Evolutionary conservation across 495 filamentous ascomycete species (phyloP), one percentile per base, ranked within the genome.

Genomic region (Clohesyomyces aquaticus): DNA sequence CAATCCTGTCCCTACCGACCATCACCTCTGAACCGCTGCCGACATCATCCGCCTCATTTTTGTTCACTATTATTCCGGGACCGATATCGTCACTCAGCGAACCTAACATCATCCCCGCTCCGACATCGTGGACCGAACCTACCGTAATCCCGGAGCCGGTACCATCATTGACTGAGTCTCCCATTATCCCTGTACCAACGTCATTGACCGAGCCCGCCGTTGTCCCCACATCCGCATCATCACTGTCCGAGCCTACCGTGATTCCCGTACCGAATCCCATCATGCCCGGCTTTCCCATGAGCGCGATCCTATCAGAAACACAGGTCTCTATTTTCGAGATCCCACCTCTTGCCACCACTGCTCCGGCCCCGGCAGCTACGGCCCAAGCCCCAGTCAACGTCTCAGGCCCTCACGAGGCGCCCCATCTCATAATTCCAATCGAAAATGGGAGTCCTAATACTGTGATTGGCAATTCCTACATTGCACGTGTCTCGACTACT

Each of bases 351-450:
- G 3, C 14, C 19, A 22, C 55, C 26, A 23, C 55, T 19, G 19
- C 41, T n/a, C n/a, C n/a, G n/a, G n/a, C n/a, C n/a, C n/a, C n/a
- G n/a, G n/a, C n/a, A n/a, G n/a, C n/a, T n/a, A n/a, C n/a, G n/a
- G n/a, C n/a, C n/a, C n/a, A n/a, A 35, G 12, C 27, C 16, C 57
- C 63, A 22, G 16, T 22, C 23, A 21, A 29, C 58, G 46, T 59
- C 16, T 42, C 52, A 12, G 28, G 42, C 18, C 43, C 45, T 8
- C 52, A 41, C 32, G 8, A 58, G 29, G 18, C 21, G 2, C 68
- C 68, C 23, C 63, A 70, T 52, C 64, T 76, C 3, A 72, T 76
- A 60, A 51, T 76, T 21, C 70, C 70, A 14, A 53, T 75, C 56
- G 63, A 74, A 58, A 47, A 21, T 14, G 27, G 45, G 12, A 54